These are phyloP conservation scores for Metschnikowia colocasiae DNA, from an alignment of 805 yeast species.

Conservation along the genomic window DNA sequence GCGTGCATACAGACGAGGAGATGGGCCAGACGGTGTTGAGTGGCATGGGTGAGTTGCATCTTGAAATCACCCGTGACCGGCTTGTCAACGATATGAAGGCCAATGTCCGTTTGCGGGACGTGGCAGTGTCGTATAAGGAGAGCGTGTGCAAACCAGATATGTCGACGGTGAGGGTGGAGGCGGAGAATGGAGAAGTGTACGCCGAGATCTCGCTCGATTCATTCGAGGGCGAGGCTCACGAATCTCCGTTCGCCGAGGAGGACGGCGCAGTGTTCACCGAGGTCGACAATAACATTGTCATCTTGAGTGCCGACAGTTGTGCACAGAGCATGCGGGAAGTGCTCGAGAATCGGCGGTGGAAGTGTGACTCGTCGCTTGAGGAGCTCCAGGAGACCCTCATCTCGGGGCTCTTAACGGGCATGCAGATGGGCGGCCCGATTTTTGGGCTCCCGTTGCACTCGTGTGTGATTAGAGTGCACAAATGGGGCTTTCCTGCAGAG, in stretches of 20 bases:
- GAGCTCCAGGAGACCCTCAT: constrained; percentile 51
- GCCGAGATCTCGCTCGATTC: constrained; percentile 31
- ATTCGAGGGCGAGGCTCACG: constrained; percentile 36
- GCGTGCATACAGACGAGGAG: constrained; percentile 71
- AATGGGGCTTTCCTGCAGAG: constrained; percentile 55
- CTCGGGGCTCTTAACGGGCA: constrained; percentile 57
- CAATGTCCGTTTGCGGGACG: constrained; percentile 72
- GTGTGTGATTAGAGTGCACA: constrained; percentile 49
- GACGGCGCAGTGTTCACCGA: constrained; percentile 39
- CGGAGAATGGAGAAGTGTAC: constrained; percentile 20
- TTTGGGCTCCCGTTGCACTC: constrained; percentile 60
- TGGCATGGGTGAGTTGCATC: constrained; percentile 97
- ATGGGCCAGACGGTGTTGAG: constrained; percentile 83
- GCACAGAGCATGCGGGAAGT: constrained; percentile 24
- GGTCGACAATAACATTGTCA: constrained; percentile 46
- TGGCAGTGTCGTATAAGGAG: constrained; percentile 89
- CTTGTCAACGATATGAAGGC: constrained; percentile 80
- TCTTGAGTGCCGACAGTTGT: constrained; percentile 33
- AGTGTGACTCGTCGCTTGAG: constrained; percentile 43
- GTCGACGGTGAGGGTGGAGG: constrained; percentile 17
- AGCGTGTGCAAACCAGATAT: constrained; percentile 33
- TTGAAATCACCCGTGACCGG: constrained; percentile 82
- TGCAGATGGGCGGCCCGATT: constrained; percentile 65
- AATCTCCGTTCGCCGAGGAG: constrained; percentile 33
- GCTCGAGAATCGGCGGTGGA: constrained; percentile 45